A percentile compares a stretch with the other conserved stretches of the same genome.
Evolutionary conservation across 495 filamentous ascomycete genomes (phyloP).

Genomic region (Penicillium crystallinum): DNA sequence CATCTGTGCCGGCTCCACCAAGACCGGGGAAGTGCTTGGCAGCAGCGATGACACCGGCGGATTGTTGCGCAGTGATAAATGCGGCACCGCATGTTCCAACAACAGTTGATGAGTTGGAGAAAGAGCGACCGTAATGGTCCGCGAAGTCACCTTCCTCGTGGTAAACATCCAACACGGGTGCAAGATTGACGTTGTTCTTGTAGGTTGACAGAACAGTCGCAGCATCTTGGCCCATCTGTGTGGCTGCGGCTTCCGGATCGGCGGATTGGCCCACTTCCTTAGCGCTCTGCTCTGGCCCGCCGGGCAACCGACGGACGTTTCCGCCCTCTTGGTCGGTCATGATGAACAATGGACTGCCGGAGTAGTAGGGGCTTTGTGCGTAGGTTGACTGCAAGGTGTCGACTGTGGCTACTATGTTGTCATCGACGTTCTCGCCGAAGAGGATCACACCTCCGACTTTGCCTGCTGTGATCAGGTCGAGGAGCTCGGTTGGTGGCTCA

Average conservation of each 20-base stretch:
- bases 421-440: constrained; percentile 32
- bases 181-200: constrained; percentile 28
- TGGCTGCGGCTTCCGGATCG: constrained; percentile 18
- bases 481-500: constrained; percentile 21
- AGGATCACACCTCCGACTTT: constrained; percentile 33
- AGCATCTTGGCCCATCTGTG: constrained; percentile 21
- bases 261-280: constrained; percentile 25
- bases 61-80: constrained; percentile 28
- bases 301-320: constrained; percentile 25
- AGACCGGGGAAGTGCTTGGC: constrained; percentile 34
- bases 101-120: constrained; percentile 19
- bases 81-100: constrained; percentile 21
- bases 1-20: constrained; percentile 14
- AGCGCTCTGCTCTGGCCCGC: constrained; percentile 26
- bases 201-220: constrained; percentile 17
- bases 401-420: constrained; percentile 17
- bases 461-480: constrained; percentile 24
- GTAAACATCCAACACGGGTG: constrained; percentile 30
- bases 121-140: constrained; percentile 27
- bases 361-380: constrained; percentile 15
- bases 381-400: constrained; percentile 24
- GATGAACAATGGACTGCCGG: constrained; percentile 27
- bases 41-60: constrained; percentile 28
- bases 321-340: constrained; percentile 39
- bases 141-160: constrained; percentile 26